phyloP scores from a whole-genome alignment of 2,329 filamentous ascomycete genomes.

The Penicillium concentricum region DNA sequence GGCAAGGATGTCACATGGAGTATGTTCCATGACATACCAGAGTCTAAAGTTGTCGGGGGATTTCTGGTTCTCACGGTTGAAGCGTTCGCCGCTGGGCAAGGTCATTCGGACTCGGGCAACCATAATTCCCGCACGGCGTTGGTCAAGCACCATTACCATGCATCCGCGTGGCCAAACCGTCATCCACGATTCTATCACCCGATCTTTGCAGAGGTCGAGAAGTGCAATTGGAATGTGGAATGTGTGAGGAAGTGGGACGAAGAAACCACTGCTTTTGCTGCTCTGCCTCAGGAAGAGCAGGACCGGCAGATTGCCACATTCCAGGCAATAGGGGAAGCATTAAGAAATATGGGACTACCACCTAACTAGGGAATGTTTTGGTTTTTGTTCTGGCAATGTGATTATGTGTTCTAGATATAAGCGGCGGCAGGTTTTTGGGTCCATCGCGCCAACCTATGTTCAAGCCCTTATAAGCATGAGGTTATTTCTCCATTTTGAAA shows the following conservation, averaged over 20 bases:
- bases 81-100: constrained; percentile 70
- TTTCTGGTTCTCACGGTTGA: constrained; percentile 69
- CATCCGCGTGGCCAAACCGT: constrained; percentile 65
- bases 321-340: constrained; percentile 2
- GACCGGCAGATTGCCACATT: constrained; percentile 46
- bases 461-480: too few relatives aligned
- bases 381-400: neutral
- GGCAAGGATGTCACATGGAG: constrained; percentile 59
- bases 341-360: neutral
- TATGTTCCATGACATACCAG: constrained; percentile 62
- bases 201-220: constrained; percentile 67
- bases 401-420: neutral
- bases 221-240: constrained; percentile 66
- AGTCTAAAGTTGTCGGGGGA: constrained; percentile 64
- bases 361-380: neutral
- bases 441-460: too few relatives aligned
- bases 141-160: constrained; percentile 73
- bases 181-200: constrained; percentile 68
- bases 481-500: too few relatives aligned
- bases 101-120: constrained; percentile 70
- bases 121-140: constrained; percentile 65
- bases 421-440: too few relatives aligned
- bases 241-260: constrained; percentile 67
- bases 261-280: constrained; percentile 61
- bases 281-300: constrained; percentile 55